A percentile compares a stretch with the other conserved stretches of the same genome.
Evolutionary conservation across 257 asterid species (phyloP).

Genomic region (Nicotiana otophora): DNA sequence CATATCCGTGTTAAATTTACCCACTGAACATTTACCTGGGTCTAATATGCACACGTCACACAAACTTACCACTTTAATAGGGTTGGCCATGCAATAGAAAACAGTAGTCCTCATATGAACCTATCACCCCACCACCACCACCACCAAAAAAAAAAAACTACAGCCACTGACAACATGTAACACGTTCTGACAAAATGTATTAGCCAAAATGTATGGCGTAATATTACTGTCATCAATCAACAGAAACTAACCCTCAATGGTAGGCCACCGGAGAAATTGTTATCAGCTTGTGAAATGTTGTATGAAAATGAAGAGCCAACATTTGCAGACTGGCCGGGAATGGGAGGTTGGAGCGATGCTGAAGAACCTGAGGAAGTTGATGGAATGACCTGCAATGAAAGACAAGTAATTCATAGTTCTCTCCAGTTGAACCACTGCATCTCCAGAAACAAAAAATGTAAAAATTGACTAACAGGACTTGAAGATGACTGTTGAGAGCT

Average conservation of each 20-base stretch:
- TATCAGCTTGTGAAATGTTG: conserved; percentile 24
- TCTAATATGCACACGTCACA: neutral
- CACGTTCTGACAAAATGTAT: neutral
- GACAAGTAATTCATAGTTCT: conserved; percentile 1
- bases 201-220: neutral
- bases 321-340: conserved; percentile 20
- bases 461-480: conserved; percentile 26
- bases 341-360: conserved; percentile 19
- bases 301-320: conserved; percentile 21
- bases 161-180: neutral
- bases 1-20: neutral
- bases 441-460: neutral
- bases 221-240: neutral
- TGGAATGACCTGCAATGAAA: conserved; percentile 26
- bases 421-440: neutral
- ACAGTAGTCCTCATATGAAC: neutral
- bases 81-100: neutral
- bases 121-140: too few relatives aligned
- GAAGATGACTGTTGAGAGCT: conserved; percentile 27
- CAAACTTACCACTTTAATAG: neutral
- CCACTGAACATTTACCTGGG: neutral
- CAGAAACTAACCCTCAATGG: conserved; percentile 20
- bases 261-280: conserved; percentile 17
- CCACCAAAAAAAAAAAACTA: too few relatives aligned
- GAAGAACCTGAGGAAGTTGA: conserved; percentile 21